Conservation (phyloP, 73 alveolate genomes). For the Paramecium tetraurelia region DNA sequence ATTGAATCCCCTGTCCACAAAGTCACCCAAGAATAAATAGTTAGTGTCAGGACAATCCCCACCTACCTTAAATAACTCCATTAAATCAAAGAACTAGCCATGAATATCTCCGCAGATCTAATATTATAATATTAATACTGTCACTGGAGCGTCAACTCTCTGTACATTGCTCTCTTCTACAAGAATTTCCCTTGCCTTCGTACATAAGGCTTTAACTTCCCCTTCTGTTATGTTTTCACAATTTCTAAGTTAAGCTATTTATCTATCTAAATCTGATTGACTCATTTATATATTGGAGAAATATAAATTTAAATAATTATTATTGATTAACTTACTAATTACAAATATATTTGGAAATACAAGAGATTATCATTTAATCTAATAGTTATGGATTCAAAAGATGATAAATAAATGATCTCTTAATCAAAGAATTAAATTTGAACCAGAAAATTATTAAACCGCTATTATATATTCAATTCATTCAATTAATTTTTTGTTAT, state of each 20-base stretch:
- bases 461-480: too few relatives aligned
- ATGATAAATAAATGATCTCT: neutral
- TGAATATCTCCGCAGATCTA: conserved; percentile 92
- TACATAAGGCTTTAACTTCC: conserved; percentile 90
- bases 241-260: conserved; percentile 73
- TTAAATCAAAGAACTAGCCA: conserved; percentile 84
- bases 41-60: conserved; percentile 96
- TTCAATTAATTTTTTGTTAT: too few relatives aligned
- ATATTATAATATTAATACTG: conserved; percentile 49
- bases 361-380: neutral
- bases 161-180: conserved; percentile 93
- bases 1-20: conserved; percentile 91
- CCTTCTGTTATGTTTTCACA: conserved; percentile 92
- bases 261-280: conserved; percentile 57
- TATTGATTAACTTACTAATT: neutral
- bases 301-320: neutral
- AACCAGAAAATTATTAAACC: too few relatives aligned
- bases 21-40: conserved; percentile 93
- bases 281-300: conserved; percentile 4
- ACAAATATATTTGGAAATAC: neutral
- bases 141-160: conserved; percentile 88
- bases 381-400: neutral
- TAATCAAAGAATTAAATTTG: too few relatives aligned
- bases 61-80: conserved; percentile 87
- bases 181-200: conserved; percentile 88